Evolutionary conservation across 208 protist species (phyloP).

Genomic region (Trypanosoma vivax): DNA sequence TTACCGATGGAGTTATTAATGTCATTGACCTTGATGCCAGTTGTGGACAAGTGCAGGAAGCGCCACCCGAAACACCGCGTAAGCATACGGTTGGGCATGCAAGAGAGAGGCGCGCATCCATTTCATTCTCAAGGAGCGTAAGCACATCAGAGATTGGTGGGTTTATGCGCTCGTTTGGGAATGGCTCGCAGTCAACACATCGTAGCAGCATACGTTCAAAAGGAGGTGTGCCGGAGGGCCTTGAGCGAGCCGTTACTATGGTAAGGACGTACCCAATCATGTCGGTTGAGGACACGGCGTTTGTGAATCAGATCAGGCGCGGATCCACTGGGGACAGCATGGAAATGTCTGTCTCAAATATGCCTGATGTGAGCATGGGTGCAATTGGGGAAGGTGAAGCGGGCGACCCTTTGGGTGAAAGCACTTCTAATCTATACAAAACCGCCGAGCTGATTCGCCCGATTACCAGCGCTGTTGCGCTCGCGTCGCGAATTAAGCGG

Average conservation of each 20-base stretch:
- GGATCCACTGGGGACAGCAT: neutral
- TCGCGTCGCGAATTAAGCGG: conserved; percentile 61
- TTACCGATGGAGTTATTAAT: too few species aligned
- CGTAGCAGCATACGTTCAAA: neutral
- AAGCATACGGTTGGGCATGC: too few species aligned
- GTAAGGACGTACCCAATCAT: conserved; percentile 68
- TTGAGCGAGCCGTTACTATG: conserved; percentile 58
- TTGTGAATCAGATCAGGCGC: conserved; percentile 44
- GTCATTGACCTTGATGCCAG: too few species aligned
- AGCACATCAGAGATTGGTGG: neutral
- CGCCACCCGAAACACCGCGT: too few species aligned
- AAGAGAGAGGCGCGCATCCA: neutral
- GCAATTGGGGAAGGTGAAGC: neutral
- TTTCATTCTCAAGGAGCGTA: neutral
- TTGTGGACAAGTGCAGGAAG: too few species aligned
- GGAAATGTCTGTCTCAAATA: neutral
- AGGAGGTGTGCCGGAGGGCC: neutral
- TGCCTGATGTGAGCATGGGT: neutral
- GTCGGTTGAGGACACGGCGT: conserved; percentile 58
- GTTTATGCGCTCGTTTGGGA: neutral
- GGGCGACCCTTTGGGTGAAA: neutral
- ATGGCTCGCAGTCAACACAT: neutral
- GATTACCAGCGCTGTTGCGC: conserved; percentile 30
- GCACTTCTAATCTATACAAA: neutral
- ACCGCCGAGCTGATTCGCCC: neutral